A percentile compares a stretch with the other conserved stretches of the same genome.
Evolutionary conservation across 2,329 filamentous ascomycete species (phyloP).

Genomic region (Fusarium sp.): DNA sequence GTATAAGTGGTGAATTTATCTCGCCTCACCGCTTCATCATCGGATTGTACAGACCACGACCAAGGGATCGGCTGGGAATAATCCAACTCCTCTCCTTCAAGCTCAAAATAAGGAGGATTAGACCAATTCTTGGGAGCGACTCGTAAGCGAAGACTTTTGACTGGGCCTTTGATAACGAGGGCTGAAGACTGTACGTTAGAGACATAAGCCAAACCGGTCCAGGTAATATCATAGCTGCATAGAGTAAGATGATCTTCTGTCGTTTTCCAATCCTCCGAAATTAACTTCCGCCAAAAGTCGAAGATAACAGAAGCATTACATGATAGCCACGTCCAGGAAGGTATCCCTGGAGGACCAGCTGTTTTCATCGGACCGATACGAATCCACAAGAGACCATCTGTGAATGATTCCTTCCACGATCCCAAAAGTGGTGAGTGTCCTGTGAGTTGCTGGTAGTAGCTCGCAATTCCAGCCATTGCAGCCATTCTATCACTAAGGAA

Average conservation of each 20-base stretch:
- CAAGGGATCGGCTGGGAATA: not conserved
- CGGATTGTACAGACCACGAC: not conserved
- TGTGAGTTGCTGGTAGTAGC: not conserved
- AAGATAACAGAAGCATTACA: not conserved
- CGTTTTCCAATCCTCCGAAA: fast-evolving
- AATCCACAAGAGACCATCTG: not conserved
- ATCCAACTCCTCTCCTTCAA: not conserved
- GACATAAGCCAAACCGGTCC: not conserved
- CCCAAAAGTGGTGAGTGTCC: not conserved
- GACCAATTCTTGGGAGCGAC: no score
- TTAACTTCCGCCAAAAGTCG: no score
- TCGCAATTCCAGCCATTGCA: not conserved
- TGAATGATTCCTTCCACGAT: not conserved
- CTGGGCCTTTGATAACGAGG: not conserved
- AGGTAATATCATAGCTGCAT: no score
- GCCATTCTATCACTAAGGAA: not conserved
- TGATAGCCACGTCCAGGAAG: not conserved
- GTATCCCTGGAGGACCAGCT: not conserved
- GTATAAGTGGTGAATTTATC: fast-evolving
- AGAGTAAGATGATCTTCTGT: not conserved
- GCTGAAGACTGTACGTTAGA: not conserved
- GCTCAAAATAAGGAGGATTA: not conserved
- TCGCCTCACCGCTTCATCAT: no score
- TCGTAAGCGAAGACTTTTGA: no score
- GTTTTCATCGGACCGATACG: not conserved